Conservation (phyloP, 2,329 filamentous ascomycete species). For the Graphilbum ipis-grandicollis region DNA sequence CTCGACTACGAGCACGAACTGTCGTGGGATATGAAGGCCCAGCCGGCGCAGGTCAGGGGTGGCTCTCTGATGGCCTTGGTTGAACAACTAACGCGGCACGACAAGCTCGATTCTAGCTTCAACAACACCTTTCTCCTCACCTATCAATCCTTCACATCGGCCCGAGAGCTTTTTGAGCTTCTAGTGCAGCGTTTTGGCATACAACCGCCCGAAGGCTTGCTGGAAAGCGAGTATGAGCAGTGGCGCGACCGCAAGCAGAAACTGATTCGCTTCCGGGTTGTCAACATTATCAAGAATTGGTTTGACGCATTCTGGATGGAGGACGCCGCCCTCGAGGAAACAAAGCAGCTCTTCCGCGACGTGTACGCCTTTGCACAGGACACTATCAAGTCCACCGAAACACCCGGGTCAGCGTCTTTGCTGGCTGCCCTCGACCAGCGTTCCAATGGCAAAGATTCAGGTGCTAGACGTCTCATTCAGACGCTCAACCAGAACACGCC, state of each 20-base stretch:
- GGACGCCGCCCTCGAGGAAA: constrained; percentile 59
- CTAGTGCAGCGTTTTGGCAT: constrained; percentile 83
- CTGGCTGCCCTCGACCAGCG: constrained; percentile 82
- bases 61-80: constrained; percentile 79
- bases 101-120: constrained; percentile 86
- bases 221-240: constrained; percentile 56
- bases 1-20: constrained; percentile 82
- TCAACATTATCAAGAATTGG: constrained; percentile 97
- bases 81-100: constrained; percentile 87
- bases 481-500: constrained; percentile 73
- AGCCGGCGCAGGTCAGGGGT: constrained; percentile 63
- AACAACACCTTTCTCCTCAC: constrained; percentile 97
- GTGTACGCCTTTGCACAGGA: constrained; percentile 86
- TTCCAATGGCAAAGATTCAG: constrained; percentile 71
- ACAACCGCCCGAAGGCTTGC: constrained; percentile 73
- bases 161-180: constrained; percentile 80
- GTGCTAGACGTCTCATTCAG: constrained; percentile 70
- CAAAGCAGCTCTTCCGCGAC: constrained; percentile 67
- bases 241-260: constrained; percentile 96
- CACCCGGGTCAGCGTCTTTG: constrained; percentile 68
- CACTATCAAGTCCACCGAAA: constrained; percentile 83
- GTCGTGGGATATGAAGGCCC: constrained; percentile 71
- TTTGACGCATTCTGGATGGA: constrained; percentile 99
- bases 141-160: constrained; percentile 86
- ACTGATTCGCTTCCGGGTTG: constrained; percentile 83